Conservation (phyloP, 139 green algal genomes). For the Diplosphaera chodatii region DNA sequence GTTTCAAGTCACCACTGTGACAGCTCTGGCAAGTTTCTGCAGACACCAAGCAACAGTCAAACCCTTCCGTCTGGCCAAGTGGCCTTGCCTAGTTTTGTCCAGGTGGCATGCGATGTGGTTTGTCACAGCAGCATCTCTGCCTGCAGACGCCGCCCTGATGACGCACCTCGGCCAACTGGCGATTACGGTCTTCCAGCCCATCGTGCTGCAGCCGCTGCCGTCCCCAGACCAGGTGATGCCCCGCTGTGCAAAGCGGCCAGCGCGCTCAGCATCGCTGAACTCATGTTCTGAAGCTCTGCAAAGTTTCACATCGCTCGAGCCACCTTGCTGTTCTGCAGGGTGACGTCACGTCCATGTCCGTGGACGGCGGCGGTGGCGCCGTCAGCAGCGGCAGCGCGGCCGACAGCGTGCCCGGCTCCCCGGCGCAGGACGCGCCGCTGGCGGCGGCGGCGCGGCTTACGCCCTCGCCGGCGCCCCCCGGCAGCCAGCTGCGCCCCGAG, state of each 20-base stretch:
- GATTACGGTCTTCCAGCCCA: neutral
- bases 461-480: too few relatives aligned
- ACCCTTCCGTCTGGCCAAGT: too few relatives aligned
- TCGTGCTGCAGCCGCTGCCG: neutral
- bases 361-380: conserved; percentile 22
- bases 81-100: too few relatives aligned
- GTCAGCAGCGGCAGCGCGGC: conserved; percentile 16
- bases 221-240: neutral
- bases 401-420: conserved; percentile 1
- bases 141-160: neutral
- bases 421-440: neutral
- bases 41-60: too few relatives aligned
- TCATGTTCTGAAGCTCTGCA: too few relatives aligned
- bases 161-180: neutral
- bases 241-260: too few relatives aligned
- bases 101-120: too few relatives aligned
- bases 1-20: too few relatives aligned
- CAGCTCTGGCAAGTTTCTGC: too few relatives aligned
- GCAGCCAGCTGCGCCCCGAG: neutral
- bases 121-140: too few relatives aligned
- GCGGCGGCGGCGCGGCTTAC: conserved; percentile 7
- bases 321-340: neutral
- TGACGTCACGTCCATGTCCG: neutral
- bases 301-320: neutral
- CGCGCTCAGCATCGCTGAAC: too few relatives aligned